These are phyloP conservation scores for Penicillium verhagenii DNA, from an alignment of 495 filamentous ascomycete species.

Conservation along the genomic window DNA sequence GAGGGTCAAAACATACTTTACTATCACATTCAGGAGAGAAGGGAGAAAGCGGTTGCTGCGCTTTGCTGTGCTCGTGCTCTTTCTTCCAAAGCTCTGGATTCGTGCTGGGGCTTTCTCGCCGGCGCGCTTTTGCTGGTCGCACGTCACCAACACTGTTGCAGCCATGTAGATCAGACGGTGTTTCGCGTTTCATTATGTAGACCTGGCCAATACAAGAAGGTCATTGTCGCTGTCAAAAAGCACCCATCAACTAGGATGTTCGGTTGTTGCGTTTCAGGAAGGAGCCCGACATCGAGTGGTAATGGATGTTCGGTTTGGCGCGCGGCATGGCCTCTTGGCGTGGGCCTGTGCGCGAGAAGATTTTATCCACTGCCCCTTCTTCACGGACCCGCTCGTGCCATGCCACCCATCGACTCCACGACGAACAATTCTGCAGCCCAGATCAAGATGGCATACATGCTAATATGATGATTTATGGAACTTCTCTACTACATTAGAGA, in stretches of 20 bases:
- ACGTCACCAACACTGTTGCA: slow-evolving; percentile 2
- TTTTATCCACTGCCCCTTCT: neutral
- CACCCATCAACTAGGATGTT: neutral
- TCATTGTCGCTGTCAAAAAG: neutral
- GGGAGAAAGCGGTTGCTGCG: slow-evolving; percentile 3
- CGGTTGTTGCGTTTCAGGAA: neutral
- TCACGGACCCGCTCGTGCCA: neutral
- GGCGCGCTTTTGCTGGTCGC: slow-evolving; percentile 6
- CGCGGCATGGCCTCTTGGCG: neutral
- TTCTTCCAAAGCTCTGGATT: slow-evolving; percentile 2
- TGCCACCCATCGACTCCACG: neutral
- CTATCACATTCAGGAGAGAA: neutral
- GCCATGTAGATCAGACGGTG: slow-evolving; percentile 1
- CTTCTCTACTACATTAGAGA: neutral
- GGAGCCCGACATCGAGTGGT: neutral
- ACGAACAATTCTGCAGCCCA: neutral
- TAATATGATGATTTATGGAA: neutral
- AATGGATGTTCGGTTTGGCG: neutral
- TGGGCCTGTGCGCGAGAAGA: neutral
- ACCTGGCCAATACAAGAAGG: neutral
- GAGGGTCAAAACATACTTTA: neutral
- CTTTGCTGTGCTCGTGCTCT: neutral
- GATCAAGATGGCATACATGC: neutral
- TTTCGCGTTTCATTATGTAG: slow-evolving; percentile 7
- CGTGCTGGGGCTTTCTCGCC: slow-evolving; percentile 1